These are phyloP conservation scores for Backusella psychrophila DNA, from an alignment of 192 early-diverging fungal genomes.

Conservation along the genomic window DNA sequence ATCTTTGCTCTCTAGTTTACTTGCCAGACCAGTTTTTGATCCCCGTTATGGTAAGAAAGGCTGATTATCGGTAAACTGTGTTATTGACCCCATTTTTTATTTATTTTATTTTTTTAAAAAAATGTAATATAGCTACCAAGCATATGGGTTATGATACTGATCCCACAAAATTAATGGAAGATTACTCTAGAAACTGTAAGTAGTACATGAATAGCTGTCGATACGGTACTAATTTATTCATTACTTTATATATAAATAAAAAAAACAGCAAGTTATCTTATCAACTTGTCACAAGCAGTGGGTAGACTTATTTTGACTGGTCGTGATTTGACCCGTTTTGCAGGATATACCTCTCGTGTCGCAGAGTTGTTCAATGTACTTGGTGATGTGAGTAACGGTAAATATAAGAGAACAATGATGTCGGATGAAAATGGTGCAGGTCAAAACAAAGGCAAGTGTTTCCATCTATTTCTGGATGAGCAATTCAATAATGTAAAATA, in stretches of 20 bases:
- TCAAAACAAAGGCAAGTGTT: constrained; percentile 26
- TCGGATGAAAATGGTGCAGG: constrained; percentile 35
- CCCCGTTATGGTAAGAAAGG: constrained; percentile 46
- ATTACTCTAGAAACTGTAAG: constrained; percentile 62
- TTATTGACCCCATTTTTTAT: not conserved
- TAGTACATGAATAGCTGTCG: not conserved
- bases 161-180: constrained; percentile 60
- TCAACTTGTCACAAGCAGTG: constrained; percentile 63
- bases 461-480: not conserved
- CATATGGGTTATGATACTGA: constrained; percentile 52
- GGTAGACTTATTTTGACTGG: constrained; percentile 61
- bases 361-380: constrained; percentile 58
- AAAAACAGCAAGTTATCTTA: constrained; percentile 53
- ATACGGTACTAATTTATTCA: not conserved
- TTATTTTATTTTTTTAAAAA: not conserved
- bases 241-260: not conserved
- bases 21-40: constrained; percentile 61
- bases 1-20: constrained; percentile 37
- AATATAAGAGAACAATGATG: constrained; percentile 55
- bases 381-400: constrained; percentile 52
- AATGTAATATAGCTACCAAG: constrained; percentile 41
- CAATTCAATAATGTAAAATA: constrained; percentile 4
- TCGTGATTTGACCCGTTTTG: constrained; percentile 63
- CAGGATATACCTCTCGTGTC: constrained; percentile 62
- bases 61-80: not conserved